A percentile compares a stretch with the other conserved stretches of the same genome.
phyloP scores from a whole-genome alignment of 805 yeast species.

The Ogataea salicorniae region DNA sequence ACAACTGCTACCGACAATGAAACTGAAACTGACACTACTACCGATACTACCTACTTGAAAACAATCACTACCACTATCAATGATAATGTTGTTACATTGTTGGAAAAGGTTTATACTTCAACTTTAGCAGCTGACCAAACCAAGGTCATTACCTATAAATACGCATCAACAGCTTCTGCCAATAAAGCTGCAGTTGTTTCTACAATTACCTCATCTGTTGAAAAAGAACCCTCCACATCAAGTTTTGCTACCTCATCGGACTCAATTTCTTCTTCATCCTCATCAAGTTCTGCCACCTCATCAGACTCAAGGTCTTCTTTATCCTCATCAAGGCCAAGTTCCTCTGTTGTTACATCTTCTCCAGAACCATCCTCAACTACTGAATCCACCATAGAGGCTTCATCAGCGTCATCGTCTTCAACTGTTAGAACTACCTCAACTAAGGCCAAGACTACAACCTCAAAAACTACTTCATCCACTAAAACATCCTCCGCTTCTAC shows the following conservation, averaged over 20 bases:
- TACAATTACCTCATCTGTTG: not conserved
- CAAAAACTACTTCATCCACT: slow-evolving; percentile 7
- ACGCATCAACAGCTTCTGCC: slow-evolving; percentile 9
- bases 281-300: slow-evolving; percentile 5
- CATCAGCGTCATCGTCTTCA: slow-evolving; percentile 27
- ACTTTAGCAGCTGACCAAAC: slow-evolving; percentile 19
- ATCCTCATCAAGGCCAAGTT: slow-evolving; percentile 5
- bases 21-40: slow-evolving; percentile 3
- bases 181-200: slow-evolving; percentile 6
- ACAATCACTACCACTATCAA: slow-evolving; percentile 18
- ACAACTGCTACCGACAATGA: slow-evolving; percentile 2
- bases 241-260: slow-evolving; percentile 12
- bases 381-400: slow-evolving; percentile 34
- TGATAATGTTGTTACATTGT: slow-evolving; percentile 16
- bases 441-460: not conserved
- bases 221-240: slow-evolving; percentile 6
- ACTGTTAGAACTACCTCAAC: slow-evolving; percentile 7
- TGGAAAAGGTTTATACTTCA: slow-evolving; percentile 27
- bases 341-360: slow-evolving; percentile 4
- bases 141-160: slow-evolving; percentile 16
- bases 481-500: slow-evolving; percentile 2
- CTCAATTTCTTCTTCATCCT: slow-evolving; percentile 8
- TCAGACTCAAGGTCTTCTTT: slow-evolving; percentile 3
- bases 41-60: slow-evolving; percentile 6
- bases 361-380: slow-evolving; percentile 26